Evolutionary conservation across 2,329 filamentous ascomycete genomes (phyloP).

Genomic region (Ustilaginoidea virens): DNA sequence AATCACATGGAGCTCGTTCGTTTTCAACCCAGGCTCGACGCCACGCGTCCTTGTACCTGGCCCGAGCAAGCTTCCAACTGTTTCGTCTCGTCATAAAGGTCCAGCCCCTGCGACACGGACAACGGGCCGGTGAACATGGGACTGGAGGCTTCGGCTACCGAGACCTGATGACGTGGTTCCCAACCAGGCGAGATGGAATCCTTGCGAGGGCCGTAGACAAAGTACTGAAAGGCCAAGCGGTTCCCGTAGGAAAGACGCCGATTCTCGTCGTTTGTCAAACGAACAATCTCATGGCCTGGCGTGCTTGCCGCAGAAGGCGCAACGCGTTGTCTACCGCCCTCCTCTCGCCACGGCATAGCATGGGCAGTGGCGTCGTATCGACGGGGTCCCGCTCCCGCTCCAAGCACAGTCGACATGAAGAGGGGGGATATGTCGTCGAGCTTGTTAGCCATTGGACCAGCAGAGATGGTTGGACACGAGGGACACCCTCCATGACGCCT

Average conservation of each 20-base stretch:
- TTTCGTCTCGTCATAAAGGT: slow-evolving; percentile 19
- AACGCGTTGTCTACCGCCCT: slow-evolving; percentile 15
- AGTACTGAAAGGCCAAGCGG: slow-evolving; percentile 5
- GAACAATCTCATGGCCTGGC: slow-evolving; percentile 27
- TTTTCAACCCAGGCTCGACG: slow-evolving; percentile 24
- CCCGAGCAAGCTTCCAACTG: slow-evolving; percentile 9
- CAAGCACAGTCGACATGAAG: slow-evolving; percentile 21
- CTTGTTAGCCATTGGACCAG: slow-evolving; percentile 26
- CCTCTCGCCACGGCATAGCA: slow-evolving; percentile 28
- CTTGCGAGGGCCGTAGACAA: neutral
- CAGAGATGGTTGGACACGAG: slow-evolving; percentile 19
- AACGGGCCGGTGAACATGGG: slow-evolving; percentile 1
- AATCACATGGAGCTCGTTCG: slow-evolving; percentile 30
- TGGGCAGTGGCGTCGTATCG: slow-evolving; percentile 24
- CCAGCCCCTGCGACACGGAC: slow-evolving; percentile 7
- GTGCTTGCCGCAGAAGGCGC: slow-evolving; percentile 24
- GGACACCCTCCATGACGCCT: too few relatives aligned
- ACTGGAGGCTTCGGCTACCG: neutral
- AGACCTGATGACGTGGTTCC: slow-evolving; percentile 1
- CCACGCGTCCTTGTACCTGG: slow-evolving; percentile 21
- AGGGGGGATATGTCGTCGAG: slow-evolving; percentile 13
- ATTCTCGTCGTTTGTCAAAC: slow-evolving; percentile 12
- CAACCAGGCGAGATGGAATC: slow-evolving; percentile 1
- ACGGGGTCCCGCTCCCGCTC: slow-evolving; percentile 24
- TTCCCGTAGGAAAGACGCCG: slow-evolving; percentile 2